Percentiles rank a stretch among this genome's conserved stretches.
Evolutionary conservation across 306 rosid genomes (phyloP).

Genomic region (Sindora glabra): DNA sequence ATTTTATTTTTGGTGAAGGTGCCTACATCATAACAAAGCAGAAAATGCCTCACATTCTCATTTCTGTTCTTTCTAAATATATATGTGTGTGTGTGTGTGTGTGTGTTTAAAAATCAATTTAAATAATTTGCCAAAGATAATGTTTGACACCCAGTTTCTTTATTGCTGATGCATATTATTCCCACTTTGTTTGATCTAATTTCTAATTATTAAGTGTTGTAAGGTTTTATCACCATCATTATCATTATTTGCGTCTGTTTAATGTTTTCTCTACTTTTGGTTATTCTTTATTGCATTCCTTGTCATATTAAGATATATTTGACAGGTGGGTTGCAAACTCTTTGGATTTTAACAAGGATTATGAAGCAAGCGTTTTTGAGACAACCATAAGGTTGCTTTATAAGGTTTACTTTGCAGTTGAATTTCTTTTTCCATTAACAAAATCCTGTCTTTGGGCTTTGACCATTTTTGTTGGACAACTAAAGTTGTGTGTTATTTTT

Average conservation of each 20-base stretch:
- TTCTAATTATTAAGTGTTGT: neutral
- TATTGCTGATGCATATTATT: constrained; percentile 9
- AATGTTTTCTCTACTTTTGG: neutral
- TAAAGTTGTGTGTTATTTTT: constrained; percentile 8
- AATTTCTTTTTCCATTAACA: constrained; percentile 20
- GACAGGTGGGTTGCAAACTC: constrained; percentile 83
- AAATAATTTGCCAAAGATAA: neutral
- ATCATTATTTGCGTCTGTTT: neutral
- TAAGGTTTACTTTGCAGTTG: constrained; percentile 79
- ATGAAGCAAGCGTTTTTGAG: constrained; percentile 97
- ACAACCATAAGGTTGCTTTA: constrained; percentile 97
- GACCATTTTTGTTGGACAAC: constrained; percentile 8
- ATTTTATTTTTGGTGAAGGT: neutral
- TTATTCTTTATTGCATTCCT: constrained; percentile 5
- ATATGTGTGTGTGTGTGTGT: too few species aligned
- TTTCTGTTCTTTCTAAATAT: too few species aligned
- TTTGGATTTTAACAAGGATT: constrained; percentile 92
- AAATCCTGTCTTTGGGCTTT: constrained; percentile 12
- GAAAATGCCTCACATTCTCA: neutral
- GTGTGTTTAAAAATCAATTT: neutral
- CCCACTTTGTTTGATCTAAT: neutral
- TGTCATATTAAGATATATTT: constrained; percentile 16
- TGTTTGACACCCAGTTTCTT: too few species aligned
- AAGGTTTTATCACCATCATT: too few species aligned
- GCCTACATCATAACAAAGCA: neutral